Conservation (phyloP, 805 yeast species). For the Wickerhamomyces sydowiorum region DNA sequence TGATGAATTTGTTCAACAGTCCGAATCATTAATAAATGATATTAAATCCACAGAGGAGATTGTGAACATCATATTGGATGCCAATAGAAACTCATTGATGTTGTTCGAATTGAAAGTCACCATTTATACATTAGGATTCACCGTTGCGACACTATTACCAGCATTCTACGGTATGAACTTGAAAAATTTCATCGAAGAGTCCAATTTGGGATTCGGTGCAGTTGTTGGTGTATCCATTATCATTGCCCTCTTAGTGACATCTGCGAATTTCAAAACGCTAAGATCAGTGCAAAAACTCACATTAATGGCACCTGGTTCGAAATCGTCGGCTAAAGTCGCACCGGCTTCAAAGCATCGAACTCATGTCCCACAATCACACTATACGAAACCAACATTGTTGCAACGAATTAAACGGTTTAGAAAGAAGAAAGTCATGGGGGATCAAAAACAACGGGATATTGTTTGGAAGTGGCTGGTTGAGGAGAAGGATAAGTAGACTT, state of each 20-base stretch:
- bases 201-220: slow-evolving; percentile 53
- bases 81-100: slow-evolving; percentile 88
- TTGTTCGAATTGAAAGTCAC: slow-evolving; percentile 77
- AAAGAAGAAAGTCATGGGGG: not conserved
- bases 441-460: slow-evolving; percentile 34
- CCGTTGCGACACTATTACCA: slow-evolving; percentile 79
- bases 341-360: not conserved
- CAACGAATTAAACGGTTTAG: slow-evolving; percentile 11
- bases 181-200: slow-evolving; percentile 71
- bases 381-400: slow-evolving; percentile 12
- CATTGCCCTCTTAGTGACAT: slow-evolving; percentile 49
- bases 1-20: slow-evolving; percentile 89
- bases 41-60: slow-evolving; percentile 90
- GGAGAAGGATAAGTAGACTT: slow-evolving; percentile 31
- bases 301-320: slow-evolving; percentile 34
- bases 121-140: slow-evolving; percentile 77
- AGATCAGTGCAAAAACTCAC: slow-evolving; percentile 62
- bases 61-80: slow-evolving; percentile 84
- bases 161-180: slow-evolving; percentile 89
- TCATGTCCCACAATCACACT: not conserved
- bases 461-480: slow-evolving; percentile 53
- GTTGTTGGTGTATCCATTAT: slow-evolving; percentile 48
- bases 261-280: slow-evolving; percentile 50
- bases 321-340: not conserved
- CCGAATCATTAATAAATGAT: slow-evolving; percentile 76